phyloP scores from a whole-genome alignment of 2,329 filamentous ascomycete species.

The Albophoma yamanashiensis region DNA sequence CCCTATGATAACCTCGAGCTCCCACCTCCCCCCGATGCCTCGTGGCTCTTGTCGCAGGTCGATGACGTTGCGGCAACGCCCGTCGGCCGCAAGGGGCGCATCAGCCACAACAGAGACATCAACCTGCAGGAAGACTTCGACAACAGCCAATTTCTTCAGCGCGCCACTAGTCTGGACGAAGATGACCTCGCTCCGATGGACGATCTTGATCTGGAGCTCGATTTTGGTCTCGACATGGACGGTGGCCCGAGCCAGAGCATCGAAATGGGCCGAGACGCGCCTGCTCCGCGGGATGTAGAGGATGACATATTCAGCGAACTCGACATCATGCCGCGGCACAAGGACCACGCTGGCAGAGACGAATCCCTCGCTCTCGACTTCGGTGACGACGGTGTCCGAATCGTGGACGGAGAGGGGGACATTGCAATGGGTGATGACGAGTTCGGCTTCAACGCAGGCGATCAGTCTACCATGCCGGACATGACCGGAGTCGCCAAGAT shows the following conservation, averaged over 20 bases:
- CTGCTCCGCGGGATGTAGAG: slow-evolving; percentile 53
- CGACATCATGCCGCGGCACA: slow-evolving; percentile 45
- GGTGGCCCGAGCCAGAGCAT: slow-evolving; percentile 58
- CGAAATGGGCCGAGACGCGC: slow-evolving; percentile 83
- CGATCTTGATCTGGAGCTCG: slow-evolving; percentile 63
- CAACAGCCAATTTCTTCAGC: slow-evolving; percentile 72
- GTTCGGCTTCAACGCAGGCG: slow-evolving; percentile 51
- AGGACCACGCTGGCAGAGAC: slow-evolving; percentile 45
- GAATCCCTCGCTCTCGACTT: slow-evolving; percentile 43
- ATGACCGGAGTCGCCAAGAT: slow-evolving; percentile 34
- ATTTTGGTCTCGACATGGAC: slow-evolving; percentile 65
- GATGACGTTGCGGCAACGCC: slow-evolving; percentile 47
- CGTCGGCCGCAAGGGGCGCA: slow-evolving; percentile 45
- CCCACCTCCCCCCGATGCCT: slow-evolving; percentile 79
- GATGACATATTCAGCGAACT: slow-evolving; percentile 60
- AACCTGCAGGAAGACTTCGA: slow-evolving; percentile 59
- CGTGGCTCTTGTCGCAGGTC: slow-evolving; percentile 69
- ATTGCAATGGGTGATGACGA: slow-evolving; percentile 52
- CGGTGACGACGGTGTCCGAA: slow-evolving; percentile 43
- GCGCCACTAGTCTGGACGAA: slow-evolving; percentile 48
- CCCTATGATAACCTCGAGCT: slow-evolving; percentile 72
- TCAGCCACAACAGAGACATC: slow-evolving; percentile 52
- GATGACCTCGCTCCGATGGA: slow-evolving; percentile 46
- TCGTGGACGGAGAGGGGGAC: slow-evolving; percentile 55
- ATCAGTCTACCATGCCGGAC: slow-evolving; percentile 46